Base-by-base conservation (phyloP, 1,284 basidiomycete genomes). In the Lignosus rhinocerotis region DNA sequence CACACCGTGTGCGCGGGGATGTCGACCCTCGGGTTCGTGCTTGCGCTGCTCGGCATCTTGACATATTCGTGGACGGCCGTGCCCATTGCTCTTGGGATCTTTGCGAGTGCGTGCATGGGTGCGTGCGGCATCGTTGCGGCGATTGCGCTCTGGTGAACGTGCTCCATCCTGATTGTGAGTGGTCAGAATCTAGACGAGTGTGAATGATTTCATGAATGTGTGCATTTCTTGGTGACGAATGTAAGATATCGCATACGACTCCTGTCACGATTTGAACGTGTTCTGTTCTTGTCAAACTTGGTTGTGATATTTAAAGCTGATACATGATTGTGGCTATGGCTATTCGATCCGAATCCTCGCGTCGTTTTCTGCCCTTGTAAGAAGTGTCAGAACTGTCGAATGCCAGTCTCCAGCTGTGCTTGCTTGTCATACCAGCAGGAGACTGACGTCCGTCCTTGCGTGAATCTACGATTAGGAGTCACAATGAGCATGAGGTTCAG, bases 51-150 rank as follows among this genome's bases (percentile, higher is more conserved):
- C 0, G 76, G 75, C 10, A 67, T 76, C n/a, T 36, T 76, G 32
- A 68, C 71, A 38, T 76, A 67, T 56, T 64, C 69, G 19, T 78
- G 75, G 76, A 66, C 69, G 17, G 59, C 60, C 38, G 66, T 76
- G 14, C 71, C 71, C 10, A 44, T 51, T 16, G 65, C 64, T 43
- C 61, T 75, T 17, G 64, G 72, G 43, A 69, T 76, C 38, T 73
- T 75, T 50, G 69, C 68, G 21, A 72, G 71, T 32, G 64, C 61
- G 8, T 74, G 69, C 52, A 62, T 76, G 51, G 70, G 62, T 7
- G 55, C 63, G 19, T 73, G 70, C 55, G 48, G 62, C 9, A 21
- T 68, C 25, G 60, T 60, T 6, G 59, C 61, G 11, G 32, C 67
- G 36, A 42, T 67, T 32, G 69, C 70, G 9, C 60, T 71, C 7